phyloP scores from a whole-genome alignment of 805 yeast species.

The Schizosaccharomyces osmophilus region DNA sequence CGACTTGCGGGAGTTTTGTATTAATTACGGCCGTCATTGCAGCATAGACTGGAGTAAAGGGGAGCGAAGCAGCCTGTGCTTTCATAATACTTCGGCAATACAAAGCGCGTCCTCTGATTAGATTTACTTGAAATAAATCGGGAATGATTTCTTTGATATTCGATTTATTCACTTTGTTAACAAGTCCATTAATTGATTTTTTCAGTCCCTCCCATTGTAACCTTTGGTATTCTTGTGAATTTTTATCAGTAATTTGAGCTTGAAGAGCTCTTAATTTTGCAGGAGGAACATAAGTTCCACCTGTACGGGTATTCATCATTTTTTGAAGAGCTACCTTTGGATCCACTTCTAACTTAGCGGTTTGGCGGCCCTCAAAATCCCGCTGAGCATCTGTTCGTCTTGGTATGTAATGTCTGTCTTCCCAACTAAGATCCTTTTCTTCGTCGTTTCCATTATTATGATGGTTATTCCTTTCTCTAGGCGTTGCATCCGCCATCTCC shows the following conservation, averaged over 20 bases:
- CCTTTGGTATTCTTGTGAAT: constrained; percentile 23
- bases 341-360: constrained; percentile 6
- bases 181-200: constrained; percentile 22
- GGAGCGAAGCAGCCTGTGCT: constrained; percentile 21
- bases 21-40: constrained; percentile 35
- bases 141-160: constrained; percentile 27
- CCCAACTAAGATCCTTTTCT: background rate
- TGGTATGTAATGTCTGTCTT: background rate
- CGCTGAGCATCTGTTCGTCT: background rate
- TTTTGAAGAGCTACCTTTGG: constrained; percentile 17
- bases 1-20: constrained; percentile 44
- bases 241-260: constrained; percentile 14
- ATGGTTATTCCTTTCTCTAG: too few relatives aligned
- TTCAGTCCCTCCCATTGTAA: constrained; percentile 32
- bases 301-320: constrained; percentile 18
- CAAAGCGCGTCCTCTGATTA: constrained; percentile 36
- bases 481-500: too few relatives aligned
- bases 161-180: constrained; percentile 22
- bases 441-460: background rate
- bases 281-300: constrained; percentile 32
- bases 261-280: constrained; percentile 24
- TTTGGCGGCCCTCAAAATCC: too few relatives aligned
- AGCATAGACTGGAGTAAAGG: constrained; percentile 28
- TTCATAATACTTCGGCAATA: constrained; percentile 33
- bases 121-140: constrained; percentile 30